Evolutionary conservation across 129 eudicot species (phyloP), one percentile per base, ranked within the genome.

Genomic region (Chrysanthemum seticuspe): DNA sequence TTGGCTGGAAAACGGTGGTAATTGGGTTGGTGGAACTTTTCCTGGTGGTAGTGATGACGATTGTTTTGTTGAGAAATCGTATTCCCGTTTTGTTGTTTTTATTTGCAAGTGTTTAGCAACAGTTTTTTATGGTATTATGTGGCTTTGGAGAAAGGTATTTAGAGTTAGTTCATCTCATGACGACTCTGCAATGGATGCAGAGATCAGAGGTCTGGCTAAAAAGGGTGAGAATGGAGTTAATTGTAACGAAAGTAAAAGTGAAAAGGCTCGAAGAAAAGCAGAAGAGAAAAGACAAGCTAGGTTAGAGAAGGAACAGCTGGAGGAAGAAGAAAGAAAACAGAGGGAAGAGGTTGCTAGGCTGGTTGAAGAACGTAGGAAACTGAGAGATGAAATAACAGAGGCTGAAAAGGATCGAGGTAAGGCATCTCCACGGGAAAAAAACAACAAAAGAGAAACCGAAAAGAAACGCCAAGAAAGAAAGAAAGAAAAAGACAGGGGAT

Each of bases 231-330:
- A 82, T 82, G 98, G 87, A 18, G 83, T 65, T 10, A 87, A 74
- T 78, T 77, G 84, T 79, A 89, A 76, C 14, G 96, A 93, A 78
- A 93, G 90, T 70, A 85, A 80, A 89, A 85, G 91, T 31, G 92
- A 89, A 81, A 93, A 93, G 71, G 95, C 98, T 27, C 88, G 96
- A 14, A 85, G 96, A 63, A 93, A 93, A 81, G 98, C 98, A 10
- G 98, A 93, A 85, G 98, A 93, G 81, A 93, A 87, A 79, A 80
- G 98, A 51, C 95, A 81, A 47, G 98, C 98, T 85, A 89, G 95
- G 62, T 65, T 92, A 77, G 96, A 87, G 82, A 93, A 74, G 77
- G 96, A 93, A 60, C 88, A 83, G 27, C 65, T 84, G 81, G 98
- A 93, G 71, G 98, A 89, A 81, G 98, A 93, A 67, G 98, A 93